Evolutionary conservation across 768 basidiomycete species (phyloP), one percentile per base, ranked within the genome.

Genomic region (Lactarius akahatsu): DNA sequence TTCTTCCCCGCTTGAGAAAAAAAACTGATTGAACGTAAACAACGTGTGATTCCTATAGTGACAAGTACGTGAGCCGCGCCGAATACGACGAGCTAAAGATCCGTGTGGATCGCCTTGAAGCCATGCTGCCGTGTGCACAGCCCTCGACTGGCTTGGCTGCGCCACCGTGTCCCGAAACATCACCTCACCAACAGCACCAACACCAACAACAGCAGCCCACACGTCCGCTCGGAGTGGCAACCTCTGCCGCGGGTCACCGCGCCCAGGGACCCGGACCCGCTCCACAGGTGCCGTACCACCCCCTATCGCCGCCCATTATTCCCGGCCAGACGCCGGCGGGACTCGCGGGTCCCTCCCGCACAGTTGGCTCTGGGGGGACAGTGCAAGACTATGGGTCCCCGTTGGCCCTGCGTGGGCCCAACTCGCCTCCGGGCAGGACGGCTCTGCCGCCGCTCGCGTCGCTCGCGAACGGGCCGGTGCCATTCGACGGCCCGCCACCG

Each of bases 31-130:
- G 50, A 45, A 56, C 50, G 60, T 58, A 30, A 50, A 54, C 16
- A 32, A 57, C 56, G 59, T 59, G 58, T 70, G 64, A 45, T 55
- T 62, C 56, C 50, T 64, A 34, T 71, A 89, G 88, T 68, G 91
- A 92, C 76, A 92, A 91, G 77, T 91, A 91, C 75, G 90, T 92
- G 64, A 87, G 86, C 43, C 83, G 90, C 26, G 78, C 83, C 34
- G 92, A 93, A 71, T 89, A 88, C 72, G 90, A 93, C 57, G 87
- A 89, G 52, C 84, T 94, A 71, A 89, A 85, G 72, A 76, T 80
- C 23, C 85, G 87, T 60, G 77, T 91, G 71, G 84, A 86, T 38
- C 78, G 82, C 56, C 82, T 94, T 28, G 86, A 86, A 72, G 76
- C 79, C 9, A 71, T 85, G 52, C 62, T 67, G 81, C 91, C 43